A percentile compares a stretch with the other conserved stretches of the same genome.
phyloP scores from a whole-genome alignment of 1,284 basidiomycete genomes.

The Porogramme epimiltina region DNA sequence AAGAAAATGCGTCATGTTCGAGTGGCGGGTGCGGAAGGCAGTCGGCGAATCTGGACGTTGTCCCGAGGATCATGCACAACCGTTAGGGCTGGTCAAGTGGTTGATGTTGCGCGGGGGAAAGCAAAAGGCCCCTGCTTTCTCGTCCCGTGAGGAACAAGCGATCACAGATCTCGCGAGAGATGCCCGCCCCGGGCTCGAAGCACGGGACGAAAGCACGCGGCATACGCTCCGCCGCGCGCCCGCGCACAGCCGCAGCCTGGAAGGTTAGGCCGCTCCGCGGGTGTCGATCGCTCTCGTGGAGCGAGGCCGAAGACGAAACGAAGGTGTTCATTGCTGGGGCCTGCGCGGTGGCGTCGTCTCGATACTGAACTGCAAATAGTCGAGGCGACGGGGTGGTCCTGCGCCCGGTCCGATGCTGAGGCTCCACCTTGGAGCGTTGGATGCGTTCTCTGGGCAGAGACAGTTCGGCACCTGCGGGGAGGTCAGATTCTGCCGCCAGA shows the following conservation, averaged over 20 bases:
- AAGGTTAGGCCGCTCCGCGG: not conserved
- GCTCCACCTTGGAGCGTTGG: no score
- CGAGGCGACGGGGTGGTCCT: no score
- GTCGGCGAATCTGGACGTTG: not conserved
- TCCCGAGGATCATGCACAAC: not conserved
- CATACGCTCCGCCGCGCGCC: not conserved
- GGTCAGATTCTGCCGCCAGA: not conserved
- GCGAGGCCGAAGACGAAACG: no score
- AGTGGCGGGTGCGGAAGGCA: not conserved
- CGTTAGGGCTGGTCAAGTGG: not conserved
- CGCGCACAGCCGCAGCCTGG: no score
- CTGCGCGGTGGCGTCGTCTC: no score
- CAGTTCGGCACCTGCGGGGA: not conserved
- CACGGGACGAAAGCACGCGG: not conserved
- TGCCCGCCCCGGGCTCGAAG: not conserved
- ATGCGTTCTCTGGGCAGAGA: no score
- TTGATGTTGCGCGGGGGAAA: not conserved
- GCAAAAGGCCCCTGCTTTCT: not conserved
- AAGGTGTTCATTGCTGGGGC: no score
- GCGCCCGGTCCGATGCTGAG: no score
- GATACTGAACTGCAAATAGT: no score
- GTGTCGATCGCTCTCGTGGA: not conserved
- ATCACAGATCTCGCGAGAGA: not conserved
- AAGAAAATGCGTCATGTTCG: not conserved
- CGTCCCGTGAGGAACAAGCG: not conserved